Conservation (phyloP, 768 basidiomycete genomes). For the Auricularia sp. region DNA sequence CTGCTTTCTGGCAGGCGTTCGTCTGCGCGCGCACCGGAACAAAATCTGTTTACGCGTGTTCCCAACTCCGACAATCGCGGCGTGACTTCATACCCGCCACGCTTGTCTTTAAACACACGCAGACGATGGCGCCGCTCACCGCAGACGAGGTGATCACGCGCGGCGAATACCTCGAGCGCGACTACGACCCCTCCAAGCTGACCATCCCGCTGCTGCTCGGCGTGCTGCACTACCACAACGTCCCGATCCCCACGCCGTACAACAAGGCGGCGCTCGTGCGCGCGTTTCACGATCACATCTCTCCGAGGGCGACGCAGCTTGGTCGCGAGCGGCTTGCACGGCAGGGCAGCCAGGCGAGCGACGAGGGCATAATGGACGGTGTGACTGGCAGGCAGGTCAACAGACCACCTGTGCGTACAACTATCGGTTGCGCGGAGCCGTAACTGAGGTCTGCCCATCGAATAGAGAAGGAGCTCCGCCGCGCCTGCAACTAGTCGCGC, state of each 20-base stretch:
- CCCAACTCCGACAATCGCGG: not conserved
- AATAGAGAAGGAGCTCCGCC: not conserved
- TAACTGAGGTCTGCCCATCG: not conserved
- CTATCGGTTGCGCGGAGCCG: not conserved
- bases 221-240: conserved; percentile 64
- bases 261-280: conserved; percentile 70
- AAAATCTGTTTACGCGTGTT: not conserved
- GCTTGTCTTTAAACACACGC: not conserved
- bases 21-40: not conserved
- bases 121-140: conserved; percentile 62
- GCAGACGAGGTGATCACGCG: conserved; percentile 61
- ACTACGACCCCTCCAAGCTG: conserved; percentile 63
- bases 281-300: conserved; percentile 71
- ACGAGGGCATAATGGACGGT: conserved; percentile 76
- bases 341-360: conserved; percentile 64
- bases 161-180: conserved; percentile 71
- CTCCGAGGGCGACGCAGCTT: conserved; percentile 43
- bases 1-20: not conserved
- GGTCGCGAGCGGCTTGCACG: conserved; percentile 56
- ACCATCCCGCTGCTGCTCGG: conserved; percentile 78
- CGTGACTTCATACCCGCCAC: not conserved
- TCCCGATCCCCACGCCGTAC: conserved; percentile 63
- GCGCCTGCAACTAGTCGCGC: not conserved
- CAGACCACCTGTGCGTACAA: not conserved
- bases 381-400: conserved; percentile 63